These are phyloP conservation scores for Lathyrus tuberosus DNA, from an alignment of 306 rosid genomes.

Conservation along the genomic window DNA sequence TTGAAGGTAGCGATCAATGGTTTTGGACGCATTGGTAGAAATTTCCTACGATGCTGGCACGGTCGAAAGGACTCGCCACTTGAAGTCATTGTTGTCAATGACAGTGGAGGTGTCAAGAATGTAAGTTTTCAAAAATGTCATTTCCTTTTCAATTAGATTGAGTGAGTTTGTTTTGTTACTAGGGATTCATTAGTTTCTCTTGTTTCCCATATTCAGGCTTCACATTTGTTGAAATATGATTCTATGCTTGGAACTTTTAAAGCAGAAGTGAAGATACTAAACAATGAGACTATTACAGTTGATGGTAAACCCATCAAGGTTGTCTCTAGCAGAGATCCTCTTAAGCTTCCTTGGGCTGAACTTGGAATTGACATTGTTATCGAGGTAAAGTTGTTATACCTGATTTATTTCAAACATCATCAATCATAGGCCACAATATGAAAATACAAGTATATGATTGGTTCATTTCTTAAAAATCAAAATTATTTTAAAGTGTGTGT, in stretches of 20 bases:
- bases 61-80: constrained; percentile 91
- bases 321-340: constrained; percentile 90
- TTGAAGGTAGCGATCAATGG: constrained; percentile 98
- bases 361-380: constrained; percentile 97
- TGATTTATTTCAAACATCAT: too few relatives aligned
- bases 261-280: constrained; percentile 78
- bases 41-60: constrained; percentile 99
- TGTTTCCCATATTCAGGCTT: constrained; percentile 47
- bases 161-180: constrained; percentile 28
- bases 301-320: constrained; percentile 95
- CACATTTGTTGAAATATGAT: constrained; percentile 93
- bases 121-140: constrained; percentile 49
- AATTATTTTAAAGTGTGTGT: too few relatives aligned
- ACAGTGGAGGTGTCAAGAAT: constrained; percentile 98
- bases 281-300: constrained; percentile 71
- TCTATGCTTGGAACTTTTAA: constrained; percentile 94
- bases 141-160: constrained; percentile 8
- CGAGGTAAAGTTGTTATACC: constrained; percentile 51
- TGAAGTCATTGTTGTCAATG: constrained; percentile 89
- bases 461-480: too few relatives aligned
- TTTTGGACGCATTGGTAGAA: constrained; percentile 95
- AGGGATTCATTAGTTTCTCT: not conserved
- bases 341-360: constrained; percentile 96
- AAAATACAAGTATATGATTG: too few relatives aligned
- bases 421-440: too few relatives aligned